A percentile compares a stretch with the other conserved stretches of the same genome.
Evolutionary conservation across 1,284 basidiomycete genomes (phyloP).

Genomic region (Malassezia sp.): DNA sequence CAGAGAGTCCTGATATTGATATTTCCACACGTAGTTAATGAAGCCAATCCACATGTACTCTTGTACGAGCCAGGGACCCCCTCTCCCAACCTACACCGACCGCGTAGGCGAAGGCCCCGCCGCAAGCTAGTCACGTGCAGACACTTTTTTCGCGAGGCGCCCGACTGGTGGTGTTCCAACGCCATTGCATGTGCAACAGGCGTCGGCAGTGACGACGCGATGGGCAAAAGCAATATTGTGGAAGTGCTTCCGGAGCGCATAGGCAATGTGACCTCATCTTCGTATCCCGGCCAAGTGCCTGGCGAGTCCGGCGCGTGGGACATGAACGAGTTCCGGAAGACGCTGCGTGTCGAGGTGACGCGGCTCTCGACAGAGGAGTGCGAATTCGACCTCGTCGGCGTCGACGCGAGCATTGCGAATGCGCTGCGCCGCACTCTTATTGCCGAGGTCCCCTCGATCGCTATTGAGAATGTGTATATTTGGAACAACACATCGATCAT

Average conservation of each 20-base stretch:
- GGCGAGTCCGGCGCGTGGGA: conserved; percentile 27
- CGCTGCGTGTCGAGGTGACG: conserved; percentile 29
- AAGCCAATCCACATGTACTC: neutral
- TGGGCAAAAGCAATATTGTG: conserved; percentile 31
- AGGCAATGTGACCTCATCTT: conserved; percentile 33
- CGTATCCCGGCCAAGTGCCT: conserved; percentile 32
- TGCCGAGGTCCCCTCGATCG: conserved; percentile 72
- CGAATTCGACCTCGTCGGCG: conserved; percentile 89
- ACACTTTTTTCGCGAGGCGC: neutral
- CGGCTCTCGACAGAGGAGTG: conserved; percentile 49
- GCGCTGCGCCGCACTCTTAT: conserved; percentile 83
- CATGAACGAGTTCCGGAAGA: conserved; percentile 18
- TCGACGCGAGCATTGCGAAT: conserved; percentile 92
- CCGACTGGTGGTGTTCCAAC: neutral
- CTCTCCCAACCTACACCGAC: too few species aligned
- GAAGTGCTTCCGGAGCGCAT: conserved; percentile 40
- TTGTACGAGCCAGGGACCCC: too few species aligned
- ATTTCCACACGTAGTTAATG: too few species aligned
- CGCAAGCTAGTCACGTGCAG: neutral
- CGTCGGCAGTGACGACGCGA: too few species aligned
- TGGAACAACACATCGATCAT: conserved; percentile 94
- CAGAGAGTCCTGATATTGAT: neutral
- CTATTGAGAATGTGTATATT: conserved; percentile 84
- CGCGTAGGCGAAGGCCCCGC: too few species aligned
- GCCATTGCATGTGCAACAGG: neutral